Conservation (phyloP, 306 rosid genomes). For the Trifolium dubium region DNA sequence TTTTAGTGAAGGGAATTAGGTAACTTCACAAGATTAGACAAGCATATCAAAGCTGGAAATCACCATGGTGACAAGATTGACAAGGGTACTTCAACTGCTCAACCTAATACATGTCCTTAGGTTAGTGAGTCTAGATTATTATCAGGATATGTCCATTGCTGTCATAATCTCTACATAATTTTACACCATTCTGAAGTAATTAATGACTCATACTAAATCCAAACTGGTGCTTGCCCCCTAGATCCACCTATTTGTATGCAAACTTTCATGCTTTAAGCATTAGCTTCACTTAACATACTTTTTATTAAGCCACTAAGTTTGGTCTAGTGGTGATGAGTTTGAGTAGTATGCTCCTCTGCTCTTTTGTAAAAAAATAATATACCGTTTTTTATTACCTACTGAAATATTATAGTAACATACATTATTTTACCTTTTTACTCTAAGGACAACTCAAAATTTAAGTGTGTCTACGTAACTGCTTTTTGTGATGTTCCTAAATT, state of each 20-base stretch:
- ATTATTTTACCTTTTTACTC: too few species aligned
- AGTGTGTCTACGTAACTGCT: too few species aligned
- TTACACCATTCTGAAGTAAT: background rate
- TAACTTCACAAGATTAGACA: background rate
- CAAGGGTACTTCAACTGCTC: background rate
- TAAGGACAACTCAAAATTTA: too few species aligned
- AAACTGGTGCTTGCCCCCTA: background rate
- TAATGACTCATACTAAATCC: background rate
- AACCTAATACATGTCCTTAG: background rate
- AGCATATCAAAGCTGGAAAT: background rate
- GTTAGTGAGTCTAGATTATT: background rate
- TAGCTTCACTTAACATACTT: background rate
- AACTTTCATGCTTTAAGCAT: background rate
- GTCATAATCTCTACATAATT: background rate
- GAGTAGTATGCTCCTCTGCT: too few species aligned
- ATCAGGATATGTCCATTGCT: background rate
- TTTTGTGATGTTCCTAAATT: too few species aligned
- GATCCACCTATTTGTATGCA: background rate
- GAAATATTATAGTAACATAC: too few species aligned
- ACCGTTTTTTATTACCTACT: background rate
- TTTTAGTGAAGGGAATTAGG: background rate
- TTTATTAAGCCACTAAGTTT: too few species aligned
- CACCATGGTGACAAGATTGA: conserved; percentile 3
- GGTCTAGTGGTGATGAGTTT: too few species aligned
- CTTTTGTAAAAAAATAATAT: too few species aligned